Base-by-base conservation (phyloP, 2,329 filamentous ascomycete genomes). In the Talaromyces sp. region DNA sequence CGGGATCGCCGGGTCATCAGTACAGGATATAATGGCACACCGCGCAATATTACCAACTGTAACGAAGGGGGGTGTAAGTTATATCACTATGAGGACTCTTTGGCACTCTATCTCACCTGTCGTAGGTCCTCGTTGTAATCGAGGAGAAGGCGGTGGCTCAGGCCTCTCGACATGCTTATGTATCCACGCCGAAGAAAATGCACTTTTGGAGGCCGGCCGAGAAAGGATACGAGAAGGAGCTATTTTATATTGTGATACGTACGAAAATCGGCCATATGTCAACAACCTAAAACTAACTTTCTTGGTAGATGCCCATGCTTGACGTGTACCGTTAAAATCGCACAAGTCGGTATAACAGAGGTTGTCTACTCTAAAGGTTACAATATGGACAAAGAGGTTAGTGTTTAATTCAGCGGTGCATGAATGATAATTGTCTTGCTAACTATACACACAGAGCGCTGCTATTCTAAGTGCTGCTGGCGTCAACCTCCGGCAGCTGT, bases 11-110 rank as follows among this genome's bases (percentile, higher is more conserved):
- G 93, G 68, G 95, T 99, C 65, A 91, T 98, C 67, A 92, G 89
- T 72, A 99, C 95, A 0, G 95, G 95, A 23, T 99, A 99, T 80
- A 99, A 99, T 76, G 95, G 95, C 64, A 98, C 95, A n/a, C 93
- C 95, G 10, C 84, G 94, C 27, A 89, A 93, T 51, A 82, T 97
- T 69, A 86, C 81, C 60, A 99, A 99, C 78, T 99, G 95, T 79
- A 90, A 89, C 68, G 91, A 96, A 70, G 95, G 95, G 67, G 95
- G 95, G 56, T 99, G 95, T 82, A 75, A 33, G 66, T 65, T 18
- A 18, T 52, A 27, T 27, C 28, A 6, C 12, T 18, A 8, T 51
- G 18, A 40, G 16, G 40, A n/a, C 3, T 5, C 53, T 27, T 56
- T n/a, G 44, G 50, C 10, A 34, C 30, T 40, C 50, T 40, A 31